A percentile compares a stretch with the other conserved stretches of the same genome.
Evolutionary conservation across 2,329 filamentous ascomycete species (phyloP).

Genomic region (Metarhizium humberi): DNA sequence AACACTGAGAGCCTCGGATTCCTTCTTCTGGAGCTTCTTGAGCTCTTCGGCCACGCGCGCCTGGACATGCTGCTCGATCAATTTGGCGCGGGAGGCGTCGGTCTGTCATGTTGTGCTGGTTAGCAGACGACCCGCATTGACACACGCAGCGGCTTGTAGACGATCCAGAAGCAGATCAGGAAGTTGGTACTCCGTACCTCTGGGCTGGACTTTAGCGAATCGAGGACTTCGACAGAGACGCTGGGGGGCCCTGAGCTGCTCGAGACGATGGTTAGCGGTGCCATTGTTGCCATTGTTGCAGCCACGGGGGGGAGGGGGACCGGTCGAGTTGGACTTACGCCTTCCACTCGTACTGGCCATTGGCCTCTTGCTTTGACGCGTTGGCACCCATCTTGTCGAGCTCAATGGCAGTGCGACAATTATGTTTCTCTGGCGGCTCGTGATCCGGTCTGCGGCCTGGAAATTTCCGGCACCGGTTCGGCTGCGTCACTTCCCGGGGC

Average conservation of each 20-base stretch:
- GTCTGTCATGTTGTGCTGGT: conserved; percentile 44
- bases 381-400: conserved; percentile 44
- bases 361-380: conserved; percentile 40
- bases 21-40: conserved; percentile 63
- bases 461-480: conserved; percentile 26
- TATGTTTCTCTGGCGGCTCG: conserved; percentile 17
- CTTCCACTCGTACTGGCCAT: conserved; percentile 38
- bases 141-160: background rate
- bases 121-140: background rate
- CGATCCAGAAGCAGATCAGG: background rate
- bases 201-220: conserved; percentile 72
- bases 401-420: conserved; percentile 24
- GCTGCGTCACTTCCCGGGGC: conserved; percentile 16
- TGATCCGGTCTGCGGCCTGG: conserved; percentile 15
- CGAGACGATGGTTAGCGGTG: conserved; percentile 3
- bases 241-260: conserved; percentile 36
- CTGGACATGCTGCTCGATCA: conserved; percentile 81
- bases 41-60: conserved; percentile 79
- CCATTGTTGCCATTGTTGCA: background rate
- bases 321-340: conserved; percentile 32
- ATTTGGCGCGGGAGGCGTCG: conserved; percentile 75
- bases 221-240: conserved; percentile 72
- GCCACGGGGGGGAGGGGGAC: background rate
- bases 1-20: conserved; percentile 58
- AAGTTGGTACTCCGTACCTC: conserved; percentile 51